A percentile compares a stretch with the other conserved stretches of the same genome.
phyloP scores from a whole-genome alignment of 768 basidiomycete genomes.

The Tylopilus sp. region DNA sequence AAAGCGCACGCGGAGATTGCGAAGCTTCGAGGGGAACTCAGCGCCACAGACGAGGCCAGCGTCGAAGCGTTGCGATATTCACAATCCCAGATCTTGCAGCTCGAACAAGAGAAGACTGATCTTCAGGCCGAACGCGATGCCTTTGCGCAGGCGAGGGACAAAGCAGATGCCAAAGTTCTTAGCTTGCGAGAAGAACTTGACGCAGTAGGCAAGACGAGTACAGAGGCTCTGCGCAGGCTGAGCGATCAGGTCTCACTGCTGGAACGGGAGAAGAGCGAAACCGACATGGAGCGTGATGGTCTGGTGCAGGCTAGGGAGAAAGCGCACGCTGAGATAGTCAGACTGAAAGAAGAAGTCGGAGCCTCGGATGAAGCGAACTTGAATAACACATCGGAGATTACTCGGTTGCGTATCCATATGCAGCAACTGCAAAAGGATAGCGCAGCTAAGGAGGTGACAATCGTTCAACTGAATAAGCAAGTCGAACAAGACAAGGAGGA shows the following conservation, averaged over 20 bases:
- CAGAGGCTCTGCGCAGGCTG: constrained; percentile 28
- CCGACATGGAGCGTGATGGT: constrained; percentile 44
- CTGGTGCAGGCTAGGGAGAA: constrained; percentile 42
- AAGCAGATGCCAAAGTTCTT: constrained; percentile 11
- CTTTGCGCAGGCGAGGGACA: neutral
- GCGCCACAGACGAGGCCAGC: neutral
- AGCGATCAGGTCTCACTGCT: constrained; percentile 8
- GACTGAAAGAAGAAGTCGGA: constrained; percentile 44
- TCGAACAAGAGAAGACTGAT: neutral
- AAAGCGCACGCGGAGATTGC: neutral
- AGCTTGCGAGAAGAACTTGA: constrained; percentile 44
- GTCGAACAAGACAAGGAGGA: constrained; percentile 71
- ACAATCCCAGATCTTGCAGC: neutral
- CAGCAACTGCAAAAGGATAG: constrained; percentile 76
- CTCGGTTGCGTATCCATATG: constrained; percentile 56
- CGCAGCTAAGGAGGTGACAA: constrained; percentile 79
- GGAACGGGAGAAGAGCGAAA: constrained; percentile 44
- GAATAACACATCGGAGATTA: constrained; percentile 56
- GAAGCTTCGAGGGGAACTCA: neutral
- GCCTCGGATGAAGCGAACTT: constrained; percentile 48
- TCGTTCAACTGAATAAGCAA: constrained; percentile 68
- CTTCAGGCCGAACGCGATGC: neutral
- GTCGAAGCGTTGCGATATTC: neutral
- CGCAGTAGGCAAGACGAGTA: constrained; percentile 44
- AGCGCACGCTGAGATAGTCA: constrained; percentile 11